phyloP scores from a whole-genome alignment of 495 filamentous ascomycete species.

The Neurospora pannonica region DNA sequence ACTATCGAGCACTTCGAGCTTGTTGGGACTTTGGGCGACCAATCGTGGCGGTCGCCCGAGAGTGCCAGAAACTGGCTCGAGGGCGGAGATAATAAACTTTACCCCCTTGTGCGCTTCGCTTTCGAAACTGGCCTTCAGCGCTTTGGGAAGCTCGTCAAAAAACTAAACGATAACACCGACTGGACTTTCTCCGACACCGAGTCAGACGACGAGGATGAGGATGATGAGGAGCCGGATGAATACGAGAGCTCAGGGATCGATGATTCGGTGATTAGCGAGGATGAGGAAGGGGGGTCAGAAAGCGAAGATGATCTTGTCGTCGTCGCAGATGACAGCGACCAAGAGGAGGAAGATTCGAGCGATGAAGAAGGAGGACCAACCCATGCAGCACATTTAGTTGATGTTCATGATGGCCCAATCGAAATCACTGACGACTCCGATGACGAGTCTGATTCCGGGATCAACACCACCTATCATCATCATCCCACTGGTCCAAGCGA shows the following conservation, averaged over 20 bases:
- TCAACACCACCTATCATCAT: neutral
- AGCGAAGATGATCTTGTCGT: slow-evolving; percentile 17
- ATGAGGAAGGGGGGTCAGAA: neutral
- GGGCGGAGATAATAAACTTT: neutral
- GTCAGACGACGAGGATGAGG: neutral
- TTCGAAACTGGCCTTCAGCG: neutral
- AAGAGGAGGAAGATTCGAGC: neutral
- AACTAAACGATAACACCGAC: neutral
- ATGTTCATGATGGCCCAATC: neutral
- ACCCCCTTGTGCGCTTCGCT: slow-evolving; percentile 19
- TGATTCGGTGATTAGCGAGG: slow-evolving; percentile 15
- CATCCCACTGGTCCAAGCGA: neutral
- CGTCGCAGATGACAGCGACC: slow-evolving; percentile 1
- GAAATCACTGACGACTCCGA: slow-evolving; percentile 1
- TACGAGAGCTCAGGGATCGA: slow-evolving; percentile 27
- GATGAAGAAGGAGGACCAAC: neutral
- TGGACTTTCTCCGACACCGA: neutral
- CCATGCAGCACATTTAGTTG: neutral
- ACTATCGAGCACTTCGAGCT: neutral
- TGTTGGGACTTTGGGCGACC: neutral
- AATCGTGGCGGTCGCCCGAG: neutral
- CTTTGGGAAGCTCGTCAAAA: slow-evolving; percentile 4
- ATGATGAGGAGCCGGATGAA: slow-evolving; percentile 7
- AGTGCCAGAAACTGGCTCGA: neutral
- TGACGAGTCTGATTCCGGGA: neutral